Percentiles rank a stretch among this genome's conserved stretches.
Conservation (phyloP, 176 grass and related monocot species). For the Pharus latifolius region DNA sequence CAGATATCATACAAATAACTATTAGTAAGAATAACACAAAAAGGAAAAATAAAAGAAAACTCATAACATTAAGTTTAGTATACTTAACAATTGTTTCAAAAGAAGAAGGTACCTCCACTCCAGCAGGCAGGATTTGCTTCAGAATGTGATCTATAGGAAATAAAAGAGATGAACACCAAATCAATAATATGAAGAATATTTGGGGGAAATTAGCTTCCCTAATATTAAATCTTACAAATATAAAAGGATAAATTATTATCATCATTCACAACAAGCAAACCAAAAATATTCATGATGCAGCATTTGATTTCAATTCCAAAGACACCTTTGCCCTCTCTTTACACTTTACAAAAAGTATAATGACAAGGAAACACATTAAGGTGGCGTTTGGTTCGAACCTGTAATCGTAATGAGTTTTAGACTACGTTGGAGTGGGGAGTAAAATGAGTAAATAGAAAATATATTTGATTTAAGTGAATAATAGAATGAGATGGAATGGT, state of each 20-base stretch:
- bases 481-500: too few relatives aligned
- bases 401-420: too few relatives aligned
- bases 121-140: slow-evolving; percentile 68
- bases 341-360: not conserved
- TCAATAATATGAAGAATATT: not conserved
- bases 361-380: not conserved
- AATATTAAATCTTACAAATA: not conserved
- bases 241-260: not conserved
- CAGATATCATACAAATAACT: slow-evolving; percentile 17
- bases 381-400: too few relatives aligned
- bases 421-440: too few relatives aligned
- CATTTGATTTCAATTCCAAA: not conserved
- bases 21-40: slow-evolving; percentile 16
- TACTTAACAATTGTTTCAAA: slow-evolving; percentile 98
- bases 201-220: not conserved
- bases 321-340: not conserved
- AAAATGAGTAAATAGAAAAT: too few relatives aligned
- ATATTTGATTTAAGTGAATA: too few relatives aligned
- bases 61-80: slow-evolving; percentile 15
- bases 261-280: not conserved
- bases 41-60: not conserved
- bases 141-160: slow-evolving; percentile 72
- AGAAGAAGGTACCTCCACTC: slow-evolving; percentile 85
- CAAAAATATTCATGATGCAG: not conserved
- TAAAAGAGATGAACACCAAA: slow-evolving; percentile 2